These are phyloP conservation scores for Pulicaria dysenterica DNA, from an alignment of 129 eudicot species.

Conservation along the genomic window DNA sequence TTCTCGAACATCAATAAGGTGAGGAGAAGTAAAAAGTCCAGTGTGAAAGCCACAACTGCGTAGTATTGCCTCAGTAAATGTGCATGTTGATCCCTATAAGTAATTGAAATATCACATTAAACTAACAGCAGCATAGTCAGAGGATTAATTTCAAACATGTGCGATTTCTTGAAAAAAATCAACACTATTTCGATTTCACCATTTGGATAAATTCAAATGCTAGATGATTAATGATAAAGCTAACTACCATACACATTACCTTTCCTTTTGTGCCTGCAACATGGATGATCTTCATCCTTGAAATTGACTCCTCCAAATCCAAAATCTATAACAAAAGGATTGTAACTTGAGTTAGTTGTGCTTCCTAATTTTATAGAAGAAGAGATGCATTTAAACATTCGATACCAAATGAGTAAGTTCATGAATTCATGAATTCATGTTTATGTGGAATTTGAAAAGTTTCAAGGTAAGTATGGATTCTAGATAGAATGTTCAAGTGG, in stretches of 20 bases:
- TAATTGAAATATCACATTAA: conserved; percentile 20
- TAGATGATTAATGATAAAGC: conserved; percentile 4
- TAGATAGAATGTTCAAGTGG: not conserved
- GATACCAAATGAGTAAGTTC: no score
- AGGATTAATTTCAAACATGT: not conserved
- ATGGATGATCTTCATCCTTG: conserved; percentile 84
- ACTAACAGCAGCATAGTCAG: not conserved
- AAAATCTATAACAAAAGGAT: conserved; percentile 48
- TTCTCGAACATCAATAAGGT: conserved; percentile 97
- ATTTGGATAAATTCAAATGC: conserved; percentile 1
- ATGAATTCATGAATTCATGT: no score
- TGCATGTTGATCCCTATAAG: conserved; percentile 92
- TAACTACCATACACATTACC: conserved; percentile 45
- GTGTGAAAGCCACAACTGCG: conserved; percentile 93
- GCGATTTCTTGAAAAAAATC: conserved; percentile 12
- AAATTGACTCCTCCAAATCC: conserved; percentile 80
- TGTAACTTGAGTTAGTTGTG: not conserved
- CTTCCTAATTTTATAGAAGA: not conserved
- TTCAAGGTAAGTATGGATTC: no score
- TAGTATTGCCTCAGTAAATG: conserved; percentile 84
- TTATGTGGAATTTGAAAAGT: no score
- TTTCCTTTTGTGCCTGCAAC: conserved; percentile 99
- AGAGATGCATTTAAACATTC: no score
- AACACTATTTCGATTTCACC: not conserved
- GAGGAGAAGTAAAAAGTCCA: conserved; percentile 97